Conservation (phyloP, 805 yeast genomes). For the Scheffersomyces stipitis region DNA sequence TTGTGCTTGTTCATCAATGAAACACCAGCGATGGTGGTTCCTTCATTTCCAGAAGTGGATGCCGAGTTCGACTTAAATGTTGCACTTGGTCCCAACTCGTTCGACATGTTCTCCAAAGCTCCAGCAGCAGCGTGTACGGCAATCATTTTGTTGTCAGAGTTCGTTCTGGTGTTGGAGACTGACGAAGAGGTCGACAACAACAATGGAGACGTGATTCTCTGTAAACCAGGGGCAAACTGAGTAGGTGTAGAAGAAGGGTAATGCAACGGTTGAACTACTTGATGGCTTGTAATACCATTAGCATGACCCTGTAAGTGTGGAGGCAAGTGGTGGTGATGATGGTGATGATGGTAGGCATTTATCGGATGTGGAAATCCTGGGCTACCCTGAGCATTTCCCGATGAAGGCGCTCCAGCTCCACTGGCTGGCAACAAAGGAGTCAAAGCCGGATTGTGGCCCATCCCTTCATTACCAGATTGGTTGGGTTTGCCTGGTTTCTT, state of each 20-base stretch:
- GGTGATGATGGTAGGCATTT: slow-evolving; percentile 10
- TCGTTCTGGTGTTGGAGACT: slow-evolving; percentile 37
- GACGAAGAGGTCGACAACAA: slow-evolving; percentile 52
- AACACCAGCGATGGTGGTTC: slow-evolving; percentile 18
- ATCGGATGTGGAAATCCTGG: slow-evolving; percentile 9
- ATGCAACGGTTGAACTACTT: slow-evolving; percentile 54
- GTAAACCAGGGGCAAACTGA: slow-evolving; percentile 65
- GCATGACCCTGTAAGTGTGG: slow-evolving; percentile 4
- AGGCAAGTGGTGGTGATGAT: slow-evolving; percentile 11
- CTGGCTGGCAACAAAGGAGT: slow-evolving; percentile 30
- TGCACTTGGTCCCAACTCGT: slow-evolving; percentile 45
- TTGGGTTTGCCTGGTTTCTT: slow-evolving; percentile 5
- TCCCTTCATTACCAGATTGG: slow-evolving; percentile 3
- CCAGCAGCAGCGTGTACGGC: slow-evolving; percentile 35
- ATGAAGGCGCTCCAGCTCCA: slow-evolving; percentile 6
- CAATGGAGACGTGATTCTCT: slow-evolving; percentile 64
- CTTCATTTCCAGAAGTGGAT: slow-evolving; percentile 5
- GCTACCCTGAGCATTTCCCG: slow-evolving; percentile 8
- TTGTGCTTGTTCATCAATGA: slow-evolving; percentile 34
- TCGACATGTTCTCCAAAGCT: slow-evolving; percentile 44
- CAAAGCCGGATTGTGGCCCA: slow-evolving; percentile 8
- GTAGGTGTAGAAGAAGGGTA: slow-evolving; percentile 71
- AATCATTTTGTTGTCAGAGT: slow-evolving; percentile 3
- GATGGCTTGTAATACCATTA: slow-evolving; percentile 19
- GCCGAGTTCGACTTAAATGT: slow-evolving; percentile 38